Evolutionary conservation across 23 red algal species (phyloP), one percentile per base, ranked within the genome.

Genomic region (Gracilariopsis chorda): DNA sequence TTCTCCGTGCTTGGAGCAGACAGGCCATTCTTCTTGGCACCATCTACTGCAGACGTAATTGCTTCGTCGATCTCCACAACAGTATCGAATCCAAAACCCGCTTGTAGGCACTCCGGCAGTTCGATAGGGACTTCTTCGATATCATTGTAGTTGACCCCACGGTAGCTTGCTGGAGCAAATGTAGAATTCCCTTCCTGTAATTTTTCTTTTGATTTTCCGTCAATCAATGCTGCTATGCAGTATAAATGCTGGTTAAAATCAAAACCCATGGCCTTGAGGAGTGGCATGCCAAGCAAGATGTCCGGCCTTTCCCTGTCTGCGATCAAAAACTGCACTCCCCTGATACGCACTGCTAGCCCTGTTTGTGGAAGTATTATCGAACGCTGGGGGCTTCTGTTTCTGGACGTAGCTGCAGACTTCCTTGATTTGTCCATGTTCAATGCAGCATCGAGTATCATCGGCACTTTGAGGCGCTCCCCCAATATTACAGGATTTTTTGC

Each of bases 191-290:
- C n/a, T 16, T n/a, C 49, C n/a, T 55, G 14, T n/a, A 55, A n/a
- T n/a, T 55, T 55, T 55, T 55, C 49, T 14, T 16, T 55, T 16
- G 16, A 16, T 14, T n/a, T 14, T 14, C 49, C n/a, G 49, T n/a
- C n/a, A n/a, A 55, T n/a, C 49, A 55, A 14, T 55, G 49, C 14
- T n/a, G 16, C n/a, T 14, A 55, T n/a, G 24, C 55, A 41, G 0
- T 9, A 34, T 36, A 84, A 23, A 41, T 84, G 80, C 42, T 34
- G 23, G 10, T 84, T 57, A 37, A 84, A 46, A 35, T 68, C 67
- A 39, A 84, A 84, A 63, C 80, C 32, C 36, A 84, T n/a, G 10
- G 0, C 42, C 8, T 84, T 2, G 32, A 84, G 58, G 53, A 84
- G 43, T 39, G 80, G 80, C 10, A 10, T 0, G 23, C 0, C 55